A percentile compares a stretch with the other conserved stretches of the same genome.
Conservation (phyloP, 2,329 filamentous ascomycete species). For the Rhexocercosporidium sp. region DNA sequence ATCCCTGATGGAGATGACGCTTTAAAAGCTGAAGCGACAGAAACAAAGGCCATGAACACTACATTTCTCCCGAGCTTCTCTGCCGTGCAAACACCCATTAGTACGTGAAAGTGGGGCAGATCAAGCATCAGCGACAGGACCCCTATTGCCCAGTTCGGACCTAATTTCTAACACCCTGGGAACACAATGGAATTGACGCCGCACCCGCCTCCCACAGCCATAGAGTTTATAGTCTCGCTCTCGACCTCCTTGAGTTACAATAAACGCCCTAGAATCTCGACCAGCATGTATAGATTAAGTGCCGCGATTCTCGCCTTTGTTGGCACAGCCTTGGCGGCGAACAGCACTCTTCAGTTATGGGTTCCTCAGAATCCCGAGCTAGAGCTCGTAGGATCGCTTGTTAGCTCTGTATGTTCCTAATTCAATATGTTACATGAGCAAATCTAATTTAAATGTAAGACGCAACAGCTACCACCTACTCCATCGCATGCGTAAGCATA, state of each 20-base stretch:
- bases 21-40: no score
- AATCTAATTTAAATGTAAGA: constrained; percentile 10
- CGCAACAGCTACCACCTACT: constrained; percentile 30
- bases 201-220: not conserved
- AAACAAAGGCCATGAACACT: no score
- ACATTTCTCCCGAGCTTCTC: no score
- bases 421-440: not conserved
- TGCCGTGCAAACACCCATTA: no score
- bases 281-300: not conserved
- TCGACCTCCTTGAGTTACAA: not conserved
- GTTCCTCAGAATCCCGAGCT: not conserved
- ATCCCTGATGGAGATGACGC: no score
- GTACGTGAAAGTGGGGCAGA: not conserved
- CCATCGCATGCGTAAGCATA: constrained; percentile 20
- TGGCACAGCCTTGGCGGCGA: not conserved
- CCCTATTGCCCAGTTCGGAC: not conserved
- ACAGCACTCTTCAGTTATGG: not conserved
- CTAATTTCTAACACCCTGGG: not conserved
- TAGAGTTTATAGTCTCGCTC: not conserved
- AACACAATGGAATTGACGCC: not conserved
- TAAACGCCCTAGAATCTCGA: not conserved
- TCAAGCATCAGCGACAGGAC: not conserved
- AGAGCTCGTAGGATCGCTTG: constrained; percentile 25
- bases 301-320: not conserved
- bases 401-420: not conserved